A percentile compares a stretch with the other conserved stretches of the same genome.
Conservation (phyloP, 1,284 basidiomycete genomes). For the Meripilus lineatus region DNA sequence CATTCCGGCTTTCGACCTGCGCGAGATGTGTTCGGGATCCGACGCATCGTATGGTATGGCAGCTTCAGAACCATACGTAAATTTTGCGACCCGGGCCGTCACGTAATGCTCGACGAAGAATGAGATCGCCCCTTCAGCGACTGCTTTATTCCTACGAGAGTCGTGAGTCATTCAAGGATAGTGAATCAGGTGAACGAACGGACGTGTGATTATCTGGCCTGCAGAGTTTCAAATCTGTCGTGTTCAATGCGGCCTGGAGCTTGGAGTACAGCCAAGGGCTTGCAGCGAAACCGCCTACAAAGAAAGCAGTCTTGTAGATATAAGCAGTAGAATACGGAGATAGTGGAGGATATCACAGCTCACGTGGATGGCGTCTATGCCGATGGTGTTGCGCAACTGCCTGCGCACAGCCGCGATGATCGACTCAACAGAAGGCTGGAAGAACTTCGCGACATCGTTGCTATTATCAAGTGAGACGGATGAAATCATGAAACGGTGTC, state of each 20-base stretch:
- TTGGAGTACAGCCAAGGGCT: constrained; percentile 32
- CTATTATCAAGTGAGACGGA: constrained; percentile 12
- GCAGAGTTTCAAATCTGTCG: constrained; percentile 30
- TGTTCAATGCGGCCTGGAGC: constrained; percentile 22
- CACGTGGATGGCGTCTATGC: constrained; percentile 10
- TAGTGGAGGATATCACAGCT: not conserved
- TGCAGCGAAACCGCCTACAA: constrained; percentile 37
- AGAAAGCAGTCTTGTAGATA: constrained; percentile 28
- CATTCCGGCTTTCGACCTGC: constrained; percentile 18
- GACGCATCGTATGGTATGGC: constrained; percentile 21
- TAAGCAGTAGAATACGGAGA: not conserved
- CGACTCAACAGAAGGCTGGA: constrained; percentile 32
- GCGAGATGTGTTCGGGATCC: constrained; percentile 27
- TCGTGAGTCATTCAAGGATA: not conserved
- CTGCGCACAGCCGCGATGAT: constrained; percentile 33
- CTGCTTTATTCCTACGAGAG: constrained; percentile 24
- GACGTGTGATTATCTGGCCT: constrained; percentile 44
- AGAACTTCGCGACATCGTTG: constrained; percentile 32
- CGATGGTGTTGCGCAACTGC: constrained; percentile 2
- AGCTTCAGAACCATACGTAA: constrained; percentile 31
- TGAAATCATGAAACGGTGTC: not conserved
- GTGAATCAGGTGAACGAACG: constrained; percentile 12
- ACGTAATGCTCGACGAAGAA: constrained; percentile 34
- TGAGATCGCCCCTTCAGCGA: constrained; percentile 31
- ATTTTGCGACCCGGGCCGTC: constrained; percentile 28